phyloP scores from a whole-genome alignment of 2,329 filamentous ascomycete genomes.

The Sporothrix schenckii region DNA sequence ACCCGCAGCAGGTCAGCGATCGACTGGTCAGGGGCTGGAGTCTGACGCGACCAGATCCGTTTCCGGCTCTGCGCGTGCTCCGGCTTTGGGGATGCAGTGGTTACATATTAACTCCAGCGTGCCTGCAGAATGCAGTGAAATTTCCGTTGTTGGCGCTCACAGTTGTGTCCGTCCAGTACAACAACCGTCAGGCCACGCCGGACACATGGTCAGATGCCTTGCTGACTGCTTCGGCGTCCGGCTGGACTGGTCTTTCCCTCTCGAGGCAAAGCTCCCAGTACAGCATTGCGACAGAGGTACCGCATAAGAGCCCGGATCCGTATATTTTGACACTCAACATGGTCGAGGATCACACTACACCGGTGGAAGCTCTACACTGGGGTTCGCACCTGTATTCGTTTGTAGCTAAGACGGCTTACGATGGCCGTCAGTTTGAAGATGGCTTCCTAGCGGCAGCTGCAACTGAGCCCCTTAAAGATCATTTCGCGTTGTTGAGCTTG shows the following conservation, averaged over 20 bases:
- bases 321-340: constrained; percentile 19
- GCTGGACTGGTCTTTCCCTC: background rate
- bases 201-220: constrained; percentile 7
- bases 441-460: background rate
- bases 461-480: background rate
- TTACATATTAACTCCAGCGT: constrained; percentile 44
- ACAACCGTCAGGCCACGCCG: background rate
- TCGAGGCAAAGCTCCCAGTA: background rate
- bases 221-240: background rate
- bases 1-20: constrained; percentile 45
- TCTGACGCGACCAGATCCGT: constrained; percentile 45
- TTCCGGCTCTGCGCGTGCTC: constrained; percentile 53
- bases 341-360: background rate
- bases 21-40: constrained; percentile 53
- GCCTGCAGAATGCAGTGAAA: constrained; percentile 47
- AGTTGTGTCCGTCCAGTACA: constrained; percentile 46
- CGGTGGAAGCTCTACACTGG: constrained; percentile 10
- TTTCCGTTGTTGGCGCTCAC: constrained; percentile 53
- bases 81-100: constrained; percentile 41
- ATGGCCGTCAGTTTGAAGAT: background rate
- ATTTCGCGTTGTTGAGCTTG: constrained; percentile 26
- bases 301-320: background rate
- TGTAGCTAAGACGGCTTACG: constrained; percentile 1
- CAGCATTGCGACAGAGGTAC: background rate
- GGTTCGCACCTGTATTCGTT: constrained; percentile 29